Percentiles rank a stretch among this genome's conserved stretches.
Evolutionary conservation across 129 eudicot genomes (phyloP).

Genomic region (Chrysanthemum lavandulifolium): DNA sequence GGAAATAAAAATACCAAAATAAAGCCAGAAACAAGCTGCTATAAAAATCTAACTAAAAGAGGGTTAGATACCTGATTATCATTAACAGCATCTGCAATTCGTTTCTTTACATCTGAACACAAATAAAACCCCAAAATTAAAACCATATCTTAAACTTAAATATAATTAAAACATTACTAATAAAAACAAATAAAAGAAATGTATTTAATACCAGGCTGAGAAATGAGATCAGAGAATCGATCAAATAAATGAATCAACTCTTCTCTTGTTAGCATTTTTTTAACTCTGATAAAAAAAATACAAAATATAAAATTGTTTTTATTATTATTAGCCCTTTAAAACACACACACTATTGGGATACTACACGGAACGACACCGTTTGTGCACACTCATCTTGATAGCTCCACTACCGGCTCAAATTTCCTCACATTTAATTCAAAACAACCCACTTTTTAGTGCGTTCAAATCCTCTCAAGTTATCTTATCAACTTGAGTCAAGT

Average conservation of each 20-base stretch:
- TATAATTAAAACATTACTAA: not conserved
- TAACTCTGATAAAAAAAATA: constrained; percentile 19
- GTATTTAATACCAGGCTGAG: constrained; percentile 55
- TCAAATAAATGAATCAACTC: constrained; percentile 71
- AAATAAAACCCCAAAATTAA: not conserved
- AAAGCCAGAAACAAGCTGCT: no score
- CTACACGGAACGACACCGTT: constrained; percentile 30
- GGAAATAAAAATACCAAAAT: no score
- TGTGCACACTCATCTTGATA: not conserved
- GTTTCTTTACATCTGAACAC: constrained; percentile 73
- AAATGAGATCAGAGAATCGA: constrained; percentile 58
- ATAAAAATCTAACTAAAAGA: not conserved
- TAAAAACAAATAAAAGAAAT: not conserved
- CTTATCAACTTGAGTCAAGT: no score
- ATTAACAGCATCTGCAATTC: constrained; percentile 80
- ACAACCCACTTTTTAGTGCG: no score
- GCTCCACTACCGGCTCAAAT: not conserved
- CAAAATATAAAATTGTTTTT: no score
- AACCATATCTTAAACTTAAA: not conserved
- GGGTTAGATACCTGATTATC: constrained; percentile 61
- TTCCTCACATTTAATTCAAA: no score
- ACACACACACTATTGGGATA: not conserved
- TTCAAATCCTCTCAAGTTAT: no score
- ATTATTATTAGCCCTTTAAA: no score
- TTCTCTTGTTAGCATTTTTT: constrained; percentile 66